Evolutionary conservation across 2,329 filamentous ascomycete genomes (phyloP), one percentile per base, ranked within the genome.

Genomic region (Pseudocercospora crystallina): DNA sequence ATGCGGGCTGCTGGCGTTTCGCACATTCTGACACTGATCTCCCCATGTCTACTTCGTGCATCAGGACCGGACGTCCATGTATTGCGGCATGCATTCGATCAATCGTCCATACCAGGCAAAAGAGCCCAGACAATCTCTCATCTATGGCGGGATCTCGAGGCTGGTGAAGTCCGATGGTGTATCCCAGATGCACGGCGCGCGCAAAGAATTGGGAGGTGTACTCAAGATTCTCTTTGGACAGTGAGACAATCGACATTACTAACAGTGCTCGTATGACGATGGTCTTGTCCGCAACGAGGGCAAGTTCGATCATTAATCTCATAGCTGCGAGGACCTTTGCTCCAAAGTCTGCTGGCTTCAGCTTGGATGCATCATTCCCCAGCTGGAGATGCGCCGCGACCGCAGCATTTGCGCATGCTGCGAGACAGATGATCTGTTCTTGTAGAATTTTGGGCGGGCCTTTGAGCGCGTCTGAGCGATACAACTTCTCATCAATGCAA

Each of bases 161-260:
- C 32, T 49, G 45, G 43, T 56, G 49, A 2, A 56, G 37, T 11
- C 49, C 45, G 26, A 56, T 52, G 8, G 53, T 52, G 37, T 46
- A 52, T 11, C 30, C 41, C 11, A 49, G 38, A 31, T 52, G 42
- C 5, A 50, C 49, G 15, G 49, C 49, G 7, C 49, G 42, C 3
- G 50, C 15, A 30, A 56, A 56, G 42, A 47, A 56, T 15, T 52
- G 49, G 3, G 43, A 36, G 11, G 40, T 49, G 20, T 49, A 43
- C 12, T 54, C 54, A 13, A 54, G 37, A 39, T 49, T 49, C 13
- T 49, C 43, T 14, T 34, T 45, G n/a, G 49, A 46, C 15, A 37
- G 47, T 7, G 46, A 41, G n/a, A 48, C 39, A 5, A 52, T 41
- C 4, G 53, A 48, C 48, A 53, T 48, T 17, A 37, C 35, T 10